phyloP scores from a whole-genome alignment of 1,139 yeast genomes.

The Oligophagozyma castellii region DNA sequence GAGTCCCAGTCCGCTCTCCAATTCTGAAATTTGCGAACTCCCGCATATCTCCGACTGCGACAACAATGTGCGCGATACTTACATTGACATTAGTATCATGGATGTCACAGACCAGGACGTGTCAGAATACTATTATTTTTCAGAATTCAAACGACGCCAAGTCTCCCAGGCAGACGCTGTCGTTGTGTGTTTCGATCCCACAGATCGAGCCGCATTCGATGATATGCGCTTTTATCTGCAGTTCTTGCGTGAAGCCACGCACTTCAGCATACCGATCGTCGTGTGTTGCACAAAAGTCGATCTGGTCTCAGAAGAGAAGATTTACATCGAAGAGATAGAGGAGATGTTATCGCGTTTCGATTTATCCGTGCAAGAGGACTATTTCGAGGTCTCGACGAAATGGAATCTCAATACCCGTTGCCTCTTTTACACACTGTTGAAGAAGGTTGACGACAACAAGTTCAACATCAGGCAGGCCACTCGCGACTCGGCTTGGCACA shows the following conservation, averaged over 20 bases:
- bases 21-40: neutral
- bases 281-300: conserved; percentile 2
- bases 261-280: conserved; percentile 1
- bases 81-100: conserved; percentile 6
- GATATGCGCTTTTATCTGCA: conserved; percentile 1
- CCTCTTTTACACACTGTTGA: conserved; percentile 1
- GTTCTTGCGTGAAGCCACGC: neutral
- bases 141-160: conserved; percentile 7
- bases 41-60: neutral
- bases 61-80: neutral
- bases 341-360: conserved; percentile 1
- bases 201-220: conserved; percentile 3
- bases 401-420: conserved; percentile 1
- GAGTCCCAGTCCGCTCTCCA: neutral
- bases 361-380: conserved; percentile 1
- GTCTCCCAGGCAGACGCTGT: conserved; percentile 9
- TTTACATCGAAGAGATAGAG: conserved; percentile 1
- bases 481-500: no score
- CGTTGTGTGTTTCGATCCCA: conserved; percentile 7
- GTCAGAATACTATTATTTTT: conserved; percentile 5
- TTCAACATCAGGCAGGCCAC: neutral
- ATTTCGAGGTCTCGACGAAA: conserved; percentile 2
- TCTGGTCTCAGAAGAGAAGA: conserved; percentile 1
- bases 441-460: conserved; percentile 6
- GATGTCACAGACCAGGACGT: conserved; percentile 8